Percentiles rank a stretch among this genome's conserved stretches.
phyloP scores from a whole-genome alignment of 805 yeast genomes.

The Wickerhamiella brachini region DNA sequence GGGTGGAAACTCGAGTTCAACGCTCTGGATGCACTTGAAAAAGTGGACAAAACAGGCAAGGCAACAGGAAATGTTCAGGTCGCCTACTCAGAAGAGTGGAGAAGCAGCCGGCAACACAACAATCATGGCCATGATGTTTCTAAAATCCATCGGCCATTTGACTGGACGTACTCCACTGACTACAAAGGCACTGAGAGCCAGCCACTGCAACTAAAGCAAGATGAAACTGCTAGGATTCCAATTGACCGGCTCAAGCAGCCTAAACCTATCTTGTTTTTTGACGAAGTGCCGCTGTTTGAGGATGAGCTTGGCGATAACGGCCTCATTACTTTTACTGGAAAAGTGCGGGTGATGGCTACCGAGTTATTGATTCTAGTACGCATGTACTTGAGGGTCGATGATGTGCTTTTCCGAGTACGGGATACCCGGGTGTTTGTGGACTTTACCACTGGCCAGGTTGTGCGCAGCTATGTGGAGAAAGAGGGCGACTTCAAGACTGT shows the following conservation, averaged over 20 bases:
- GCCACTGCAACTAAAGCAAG: neutral
- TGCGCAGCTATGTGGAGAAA: slow-evolving; percentile 67
- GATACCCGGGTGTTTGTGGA: slow-evolving; percentile 81
- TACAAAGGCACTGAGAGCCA: slow-evolving; percentile 44
- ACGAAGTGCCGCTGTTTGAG: slow-evolving; percentile 77
- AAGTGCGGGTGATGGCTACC: slow-evolving; percentile 79
- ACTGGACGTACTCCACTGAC: slow-evolving; percentile 87
- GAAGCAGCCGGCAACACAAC: slow-evolving; percentile 24
- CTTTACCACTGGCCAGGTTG: slow-evolving; percentile 44
- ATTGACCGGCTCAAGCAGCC: slow-evolving; percentile 51
- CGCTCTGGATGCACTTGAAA: slow-evolving; percentile 59
- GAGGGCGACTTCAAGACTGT: slow-evolving; percentile 42
- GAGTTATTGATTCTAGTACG: slow-evolving; percentile 62
- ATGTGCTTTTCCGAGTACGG: slow-evolving; percentile 67
- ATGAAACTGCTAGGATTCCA: slow-evolving; percentile 38
- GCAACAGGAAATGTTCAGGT: slow-evolving; percentile 42
- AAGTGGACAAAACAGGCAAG: slow-evolving; percentile 41
- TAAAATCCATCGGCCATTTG: slow-evolving; percentile 68
- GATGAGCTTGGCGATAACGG: slow-evolving; percentile 98
- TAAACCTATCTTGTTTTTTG: slow-evolving; percentile 80
- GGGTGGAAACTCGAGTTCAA: slow-evolving; percentile 48
- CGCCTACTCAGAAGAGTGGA: slow-evolving; percentile 81
- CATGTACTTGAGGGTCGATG: slow-evolving; percentile 77
- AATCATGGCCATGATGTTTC: slow-evolving; percentile 32
- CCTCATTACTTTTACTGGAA: slow-evolving; percentile 58